phyloP scores from a whole-genome alignment of 2,329 filamentous ascomycete species.

The Tolypocladium ophioglossoides region DNA sequence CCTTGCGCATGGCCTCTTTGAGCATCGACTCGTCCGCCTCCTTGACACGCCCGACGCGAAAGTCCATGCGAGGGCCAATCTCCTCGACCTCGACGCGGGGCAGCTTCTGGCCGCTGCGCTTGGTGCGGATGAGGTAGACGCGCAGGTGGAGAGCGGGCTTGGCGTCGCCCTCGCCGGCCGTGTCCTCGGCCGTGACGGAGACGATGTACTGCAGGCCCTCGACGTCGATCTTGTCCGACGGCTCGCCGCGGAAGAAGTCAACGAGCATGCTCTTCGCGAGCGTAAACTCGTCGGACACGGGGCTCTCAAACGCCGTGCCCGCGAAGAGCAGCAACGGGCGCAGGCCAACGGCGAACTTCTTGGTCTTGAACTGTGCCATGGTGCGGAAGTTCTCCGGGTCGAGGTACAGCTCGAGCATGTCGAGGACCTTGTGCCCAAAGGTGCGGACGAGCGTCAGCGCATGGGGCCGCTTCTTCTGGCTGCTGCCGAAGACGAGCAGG shows the following conservation, averaged over 20 bases:
- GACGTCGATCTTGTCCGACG: conserved; percentile 76
- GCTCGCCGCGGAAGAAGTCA: conserved; percentile 79
- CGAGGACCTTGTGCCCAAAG: conserved; percentile 78
- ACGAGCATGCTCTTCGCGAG: conserved; percentile 78
- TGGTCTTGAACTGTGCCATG: conserved; percentile 64
- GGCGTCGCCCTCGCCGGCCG: conserved; percentile 26
- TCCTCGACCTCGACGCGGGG: conserved; percentile 90
- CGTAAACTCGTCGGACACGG: conserved; percentile 68
- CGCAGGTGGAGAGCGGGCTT: conserved; percentile 57
- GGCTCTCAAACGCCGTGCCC: conserved; percentile 77
- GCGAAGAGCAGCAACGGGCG: conserved; percentile 89
- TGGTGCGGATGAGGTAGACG: conserved; percentile 77
- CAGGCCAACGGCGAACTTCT: conserved; percentile 67
- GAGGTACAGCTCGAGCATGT: conserved; percentile 88
- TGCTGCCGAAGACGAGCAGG: conserved; percentile 72
- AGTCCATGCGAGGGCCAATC: conserved; percentile 90
- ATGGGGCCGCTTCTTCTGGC: conserved; percentile 93
- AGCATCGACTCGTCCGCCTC: conserved; percentile 68
- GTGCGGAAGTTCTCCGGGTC: conserved; percentile 62
- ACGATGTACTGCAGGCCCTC: conserved; percentile 90
- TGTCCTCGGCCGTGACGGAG: conserved; percentile 66
- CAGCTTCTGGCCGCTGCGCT: conserved; percentile 75
- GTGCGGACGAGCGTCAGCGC: conserved; percentile 72
- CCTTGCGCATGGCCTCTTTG: conserved; percentile 86
- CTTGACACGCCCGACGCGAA: conserved; percentile 69